These are phyloP conservation scores for Thuja plicata DNA, from an alignment of 83 land plant species.

Conservation along the genomic window DNA sequence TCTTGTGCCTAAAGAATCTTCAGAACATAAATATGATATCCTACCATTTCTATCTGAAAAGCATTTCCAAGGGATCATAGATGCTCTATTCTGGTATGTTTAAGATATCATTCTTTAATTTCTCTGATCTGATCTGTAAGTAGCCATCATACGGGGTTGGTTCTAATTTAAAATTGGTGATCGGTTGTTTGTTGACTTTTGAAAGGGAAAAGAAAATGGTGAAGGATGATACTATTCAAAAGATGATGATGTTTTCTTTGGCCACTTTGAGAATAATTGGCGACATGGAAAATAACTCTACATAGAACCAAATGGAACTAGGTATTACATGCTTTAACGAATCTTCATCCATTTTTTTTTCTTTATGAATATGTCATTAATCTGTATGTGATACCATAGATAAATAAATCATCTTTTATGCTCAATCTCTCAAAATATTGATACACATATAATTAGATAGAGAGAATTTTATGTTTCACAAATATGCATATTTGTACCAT, in stretches of 20 bases:
- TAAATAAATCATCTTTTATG: not conserved
- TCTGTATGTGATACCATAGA: not conserved
- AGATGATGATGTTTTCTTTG: conserved; percentile 67
- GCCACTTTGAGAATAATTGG: conserved; percentile 72
- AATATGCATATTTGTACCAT: not conserved
- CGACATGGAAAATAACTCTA: conserved; percentile 64
- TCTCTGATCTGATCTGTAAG: not conserved
- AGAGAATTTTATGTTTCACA: not conserved
- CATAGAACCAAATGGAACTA: conserved; percentile 63
- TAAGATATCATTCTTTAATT: not conserved
- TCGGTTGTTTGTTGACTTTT: conserved; percentile 76
- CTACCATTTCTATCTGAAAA: too few relatives aligned
- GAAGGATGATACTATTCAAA: conserved; percentile 85
- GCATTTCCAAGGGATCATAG: too few relatives aligned
- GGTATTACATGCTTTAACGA: conserved; percentile 26
- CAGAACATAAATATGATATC: too few relatives aligned
- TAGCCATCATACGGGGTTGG: conserved; percentile 65
- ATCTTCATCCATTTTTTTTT: not conserved
- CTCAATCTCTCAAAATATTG: not conserved
- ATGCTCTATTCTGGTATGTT: too few relatives aligned
- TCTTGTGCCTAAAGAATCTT: too few relatives aligned
- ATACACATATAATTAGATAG: not conserved
- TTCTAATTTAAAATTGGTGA: conserved; percentile 84
- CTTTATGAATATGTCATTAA: not conserved
- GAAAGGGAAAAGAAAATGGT: conserved; percentile 87